phyloP scores from a whole-genome alignment of 257 asterid species.

The Petrea volubilis region DNA sequence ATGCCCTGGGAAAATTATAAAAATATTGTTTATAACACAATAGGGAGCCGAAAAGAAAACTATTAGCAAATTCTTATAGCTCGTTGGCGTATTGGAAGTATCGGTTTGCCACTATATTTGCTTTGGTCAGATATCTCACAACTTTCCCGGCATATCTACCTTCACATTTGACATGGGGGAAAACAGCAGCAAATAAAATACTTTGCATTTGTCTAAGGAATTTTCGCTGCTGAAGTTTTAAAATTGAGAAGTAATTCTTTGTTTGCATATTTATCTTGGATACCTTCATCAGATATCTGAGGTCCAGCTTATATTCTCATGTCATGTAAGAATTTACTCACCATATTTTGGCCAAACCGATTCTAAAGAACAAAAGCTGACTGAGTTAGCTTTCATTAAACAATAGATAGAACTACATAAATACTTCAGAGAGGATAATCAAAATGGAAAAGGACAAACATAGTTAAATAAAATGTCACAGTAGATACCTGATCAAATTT shows the following conservation, averaged over 20 bases:
- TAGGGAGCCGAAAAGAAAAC: neutral
- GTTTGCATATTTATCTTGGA: slow-evolving; percentile 9
- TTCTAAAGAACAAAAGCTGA: neutral
- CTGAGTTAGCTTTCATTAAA: neutral
- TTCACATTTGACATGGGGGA: neutral
- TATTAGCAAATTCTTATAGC: neutral
- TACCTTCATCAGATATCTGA: neutral
- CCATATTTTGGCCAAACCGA: neutral
- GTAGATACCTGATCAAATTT: slow-evolving; percentile 76
- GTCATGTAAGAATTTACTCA: no score
- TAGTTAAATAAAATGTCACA: neutral
- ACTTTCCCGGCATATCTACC: neutral
- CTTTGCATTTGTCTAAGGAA: neutral
- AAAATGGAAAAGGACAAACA: slow-evolving; percentile 9
- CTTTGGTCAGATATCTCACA: neutral
- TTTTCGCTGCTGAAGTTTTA: neutral
- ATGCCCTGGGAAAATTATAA: slow-evolving; percentile 61
- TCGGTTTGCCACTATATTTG: neutral
- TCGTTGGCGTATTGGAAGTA: neutral
- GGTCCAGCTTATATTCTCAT: neutral
- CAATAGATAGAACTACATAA: neutral
- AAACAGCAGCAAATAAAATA: neutral
- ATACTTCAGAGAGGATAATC: slow-evolving; percentile 1
- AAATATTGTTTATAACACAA: slow-evolving; percentile 18
- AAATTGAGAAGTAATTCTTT: neutral